These are phyloP conservation scores for Filobasidium wieringae DNA, from an alignment of 768 basidiomycete genomes.

Conservation along the genomic window DNA sequence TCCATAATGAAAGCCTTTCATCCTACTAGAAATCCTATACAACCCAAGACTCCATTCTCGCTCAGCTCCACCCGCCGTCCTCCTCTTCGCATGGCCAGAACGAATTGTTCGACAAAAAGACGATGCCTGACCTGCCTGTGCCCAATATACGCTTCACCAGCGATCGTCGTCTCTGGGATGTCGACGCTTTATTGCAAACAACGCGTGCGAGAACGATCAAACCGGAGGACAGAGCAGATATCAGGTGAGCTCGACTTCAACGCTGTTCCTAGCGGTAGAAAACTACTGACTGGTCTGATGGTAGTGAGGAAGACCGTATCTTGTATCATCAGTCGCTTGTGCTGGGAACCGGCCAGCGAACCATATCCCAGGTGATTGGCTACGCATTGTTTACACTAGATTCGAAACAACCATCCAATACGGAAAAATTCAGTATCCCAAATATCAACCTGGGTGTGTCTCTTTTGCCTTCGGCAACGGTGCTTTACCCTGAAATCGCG, in stretches of 20 bases:
- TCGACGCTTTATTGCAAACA: conserved; percentile 78
- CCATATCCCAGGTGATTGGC: conserved; percentile 78
- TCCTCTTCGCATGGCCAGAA: not conserved
- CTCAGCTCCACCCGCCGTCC: not conserved
- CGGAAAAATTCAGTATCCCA: conserved; percentile 29
- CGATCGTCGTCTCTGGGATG: conserved; percentile 81
- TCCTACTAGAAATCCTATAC: too few relatives aligned
- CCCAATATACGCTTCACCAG: conserved; percentile 74
- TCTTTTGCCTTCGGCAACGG: conserved; percentile 30
- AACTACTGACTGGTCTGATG: conserved; percentile 10
- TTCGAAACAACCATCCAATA: conserved; percentile 58
- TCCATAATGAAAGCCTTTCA: too few relatives aligned
- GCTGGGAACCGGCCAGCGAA: conserved; percentile 68
- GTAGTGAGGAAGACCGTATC: conserved; percentile 67
- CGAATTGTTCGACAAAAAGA: not conserved
- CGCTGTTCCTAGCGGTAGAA: not conserved
- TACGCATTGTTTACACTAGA: conserved; percentile 86
- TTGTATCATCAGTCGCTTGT: conserved; percentile 76
- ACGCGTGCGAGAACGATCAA: conserved; percentile 56
- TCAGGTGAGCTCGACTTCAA: conserved; percentile 47
- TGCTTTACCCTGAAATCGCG: conserved; percentile 52
- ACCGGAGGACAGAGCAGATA: conserved; percentile 55
- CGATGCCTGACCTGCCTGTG: conserved; percentile 22
- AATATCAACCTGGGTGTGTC: conserved; percentile 38
- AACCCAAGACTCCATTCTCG: not conserved